Evolutionary conservation across 208 protist genomes (phyloP).

Genomic region (Trypanosoma congolense): DNA sequence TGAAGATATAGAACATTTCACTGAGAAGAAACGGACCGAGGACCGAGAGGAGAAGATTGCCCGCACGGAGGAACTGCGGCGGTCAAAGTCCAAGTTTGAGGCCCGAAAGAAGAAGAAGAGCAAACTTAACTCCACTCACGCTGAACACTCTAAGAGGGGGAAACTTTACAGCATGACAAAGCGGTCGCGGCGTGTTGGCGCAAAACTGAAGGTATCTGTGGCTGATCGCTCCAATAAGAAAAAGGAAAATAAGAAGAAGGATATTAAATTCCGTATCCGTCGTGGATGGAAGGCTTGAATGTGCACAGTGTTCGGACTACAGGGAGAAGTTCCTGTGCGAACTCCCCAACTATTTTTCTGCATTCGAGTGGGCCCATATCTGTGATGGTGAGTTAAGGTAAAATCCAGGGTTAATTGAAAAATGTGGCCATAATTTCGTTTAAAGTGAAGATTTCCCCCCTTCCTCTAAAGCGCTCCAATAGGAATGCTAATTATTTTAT

Average conservation of each 20-base stretch:
- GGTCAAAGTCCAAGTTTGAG: constrained; percentile 83
- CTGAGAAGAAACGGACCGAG: constrained; percentile 58
- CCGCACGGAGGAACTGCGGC: constrained; percentile 68
- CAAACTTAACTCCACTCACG: constrained; percentile 84
- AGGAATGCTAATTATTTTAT: too few relatives aligned
- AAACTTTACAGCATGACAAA: constrained; percentile 92
- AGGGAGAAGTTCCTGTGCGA: too few relatives aligned
- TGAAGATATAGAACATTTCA: constrained; percentile 87
- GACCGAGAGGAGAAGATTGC: constrained; percentile 86
- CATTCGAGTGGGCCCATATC: too few relatives aligned
- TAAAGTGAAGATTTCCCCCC: too few relatives aligned
- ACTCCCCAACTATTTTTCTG: too few relatives aligned
- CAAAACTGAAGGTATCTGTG: constrained; percentile 81
- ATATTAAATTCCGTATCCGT: constrained; percentile 91
- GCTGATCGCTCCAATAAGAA: constrained; percentile 52
- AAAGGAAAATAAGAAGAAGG: constrained; percentile 91
- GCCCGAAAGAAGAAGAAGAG: constrained; percentile 88
- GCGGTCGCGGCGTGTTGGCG: constrained; percentile 76
- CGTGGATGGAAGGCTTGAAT: constrained; percentile 89
- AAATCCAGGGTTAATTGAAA: too few relatives aligned
- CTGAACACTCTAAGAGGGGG: constrained; percentile 81
- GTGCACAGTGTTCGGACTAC: too few relatives aligned
- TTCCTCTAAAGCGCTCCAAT: too few relatives aligned
- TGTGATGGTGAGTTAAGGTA: too few relatives aligned
- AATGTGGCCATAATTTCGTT: too few relatives aligned